Percentiles rank a stretch among this genome's conserved stretches.
These are phyloP conservation scores for Amyloporia xantha DNA, from an alignment of 768 basidiomycete species.

Conservation along the genomic window DNA sequence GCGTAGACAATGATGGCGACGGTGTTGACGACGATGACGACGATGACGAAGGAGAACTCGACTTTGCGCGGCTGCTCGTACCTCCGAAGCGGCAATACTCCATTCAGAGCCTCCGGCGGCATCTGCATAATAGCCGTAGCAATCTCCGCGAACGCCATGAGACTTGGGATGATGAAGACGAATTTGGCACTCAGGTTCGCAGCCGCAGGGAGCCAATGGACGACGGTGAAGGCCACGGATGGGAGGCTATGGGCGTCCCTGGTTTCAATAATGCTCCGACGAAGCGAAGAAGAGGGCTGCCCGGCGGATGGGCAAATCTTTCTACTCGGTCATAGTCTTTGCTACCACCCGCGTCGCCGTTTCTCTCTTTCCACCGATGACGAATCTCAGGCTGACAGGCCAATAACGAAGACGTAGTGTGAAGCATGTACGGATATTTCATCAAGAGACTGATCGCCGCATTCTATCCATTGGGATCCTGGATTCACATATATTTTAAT, in stretches of 20 bases:
- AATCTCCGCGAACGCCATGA: conserved; percentile 11
- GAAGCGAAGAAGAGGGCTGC: conserved; percentile 28
- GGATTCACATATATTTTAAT: not conserved
- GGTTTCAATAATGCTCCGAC: conserved; percentile 16
- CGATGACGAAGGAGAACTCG: conserved; percentile 50
- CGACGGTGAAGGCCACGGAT: conserved; percentile 22
- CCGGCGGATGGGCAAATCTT: conserved; percentile 24
- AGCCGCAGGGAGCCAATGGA: conserved; percentile 9
- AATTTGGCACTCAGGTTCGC: conserved; percentile 6
- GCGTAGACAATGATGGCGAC: conserved; percentile 14
- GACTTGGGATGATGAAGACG: conserved; percentile 25
- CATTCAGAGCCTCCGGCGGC: conserved; percentile 63
- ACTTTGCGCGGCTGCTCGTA: conserved; percentile 60
- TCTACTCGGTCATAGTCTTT: not conserved
- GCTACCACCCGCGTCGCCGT: not conserved
- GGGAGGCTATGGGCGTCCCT: conserved; percentile 15
- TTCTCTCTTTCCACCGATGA: no score
- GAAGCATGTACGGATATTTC: not conserved
- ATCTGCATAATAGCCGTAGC: conserved; percentile 33
- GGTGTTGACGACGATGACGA: conserved; percentile 33
- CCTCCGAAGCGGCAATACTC: conserved; percentile 69
- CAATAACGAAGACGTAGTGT: not conserved
- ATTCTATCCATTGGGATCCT: not conserved
- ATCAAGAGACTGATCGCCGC: not conserved
- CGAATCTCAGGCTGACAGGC: not conserved